Evolutionary conservation across 371 early-diverging fungal genomes (phyloP).

Genomic region (Cokeromyces recurvatus): DNA sequence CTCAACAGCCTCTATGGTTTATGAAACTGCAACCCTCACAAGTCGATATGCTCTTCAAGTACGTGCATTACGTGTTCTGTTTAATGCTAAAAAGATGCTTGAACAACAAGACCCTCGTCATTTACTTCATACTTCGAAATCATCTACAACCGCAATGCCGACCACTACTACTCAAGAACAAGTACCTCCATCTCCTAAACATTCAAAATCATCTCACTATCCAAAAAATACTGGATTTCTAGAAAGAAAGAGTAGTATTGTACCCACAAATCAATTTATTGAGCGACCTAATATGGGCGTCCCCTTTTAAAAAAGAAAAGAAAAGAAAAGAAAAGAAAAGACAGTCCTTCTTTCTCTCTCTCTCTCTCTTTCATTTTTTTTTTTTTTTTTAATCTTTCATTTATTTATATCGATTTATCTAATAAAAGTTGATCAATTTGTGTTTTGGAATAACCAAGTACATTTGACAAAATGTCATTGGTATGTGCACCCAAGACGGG

Average conservation of each 20-base stretch:
- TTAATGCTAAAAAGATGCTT: constrained; percentile 55
- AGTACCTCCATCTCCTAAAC: constrained; percentile 7
- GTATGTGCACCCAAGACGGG: constrained; percentile 90
- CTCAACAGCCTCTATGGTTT: constrained; percentile 66
- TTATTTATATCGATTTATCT: constrained; percentile 26
- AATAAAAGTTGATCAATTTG: constrained; percentile 34
- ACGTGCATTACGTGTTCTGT: constrained; percentile 62
- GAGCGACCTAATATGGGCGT: constrained; percentile 8
- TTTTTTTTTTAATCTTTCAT: neutral
- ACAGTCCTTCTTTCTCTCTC: too few relatives aligned
- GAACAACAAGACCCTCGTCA: constrained; percentile 50
- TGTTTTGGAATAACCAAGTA: constrained; percentile 53
- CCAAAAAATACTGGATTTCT: constrained; percentile 3
- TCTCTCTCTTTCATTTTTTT: too few relatives aligned
- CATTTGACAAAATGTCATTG: constrained; percentile 56
- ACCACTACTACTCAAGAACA: too few relatives aligned
- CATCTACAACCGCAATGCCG: constrained; percentile 14
- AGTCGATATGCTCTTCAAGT: constrained; percentile 57
- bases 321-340: neutral
- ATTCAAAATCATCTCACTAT: constrained; percentile 23
- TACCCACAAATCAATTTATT: constrained; percentile 3
- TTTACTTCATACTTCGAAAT: too few relatives aligned
- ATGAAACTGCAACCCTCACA: constrained; percentile 58
- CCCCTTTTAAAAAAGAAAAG: constrained; percentile 7
- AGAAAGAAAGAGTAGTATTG: constrained; percentile 15